Conservation (phyloP, 805 yeast genomes). For the Spathaspora sp. region DNA sequence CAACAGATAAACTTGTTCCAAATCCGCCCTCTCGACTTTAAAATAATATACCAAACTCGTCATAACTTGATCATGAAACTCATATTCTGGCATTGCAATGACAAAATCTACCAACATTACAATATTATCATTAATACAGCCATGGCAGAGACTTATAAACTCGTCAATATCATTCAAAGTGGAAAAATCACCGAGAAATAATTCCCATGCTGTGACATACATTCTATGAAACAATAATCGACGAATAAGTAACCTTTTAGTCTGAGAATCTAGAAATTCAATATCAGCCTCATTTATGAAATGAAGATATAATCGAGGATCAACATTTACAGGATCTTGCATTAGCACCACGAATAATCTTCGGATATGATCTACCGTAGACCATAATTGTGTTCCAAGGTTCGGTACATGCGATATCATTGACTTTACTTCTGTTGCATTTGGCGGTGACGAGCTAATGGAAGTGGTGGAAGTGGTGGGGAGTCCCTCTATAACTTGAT, state of each 20-base stretch:
- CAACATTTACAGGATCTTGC: conserved; percentile 28
- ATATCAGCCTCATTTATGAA: conserved; percentile 5
- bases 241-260: conserved; percentile 22
- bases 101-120: conserved; percentile 27
- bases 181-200: conserved; percentile 20
- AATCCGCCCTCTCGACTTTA: neutral
- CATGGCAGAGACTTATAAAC: conserved; percentile 17
- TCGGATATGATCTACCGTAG: conserved; percentile 25
- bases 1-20: neutral
- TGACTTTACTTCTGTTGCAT: neutral
- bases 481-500: neutral
- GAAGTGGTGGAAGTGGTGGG: neutral
- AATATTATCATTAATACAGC: conserved; percentile 7
- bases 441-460: neutral
- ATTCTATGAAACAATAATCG: conserved; percentile 28
- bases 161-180: conserved; percentile 37
- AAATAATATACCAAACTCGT: neutral
- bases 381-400: conserved; percentile 11
- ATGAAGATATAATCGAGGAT: conserved; percentile 23
- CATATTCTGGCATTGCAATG: conserved; percentile 15
- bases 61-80: conserved; percentile 13
- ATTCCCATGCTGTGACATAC: conserved; percentile 28
- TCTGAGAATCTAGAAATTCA: conserved; percentile 10
- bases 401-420: neutral
- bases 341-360: conserved; percentile 25